Evolutionary conservation across 1,139 yeast species (phyloP).

Genomic region (Yamadazyma jaroonii): DNA sequence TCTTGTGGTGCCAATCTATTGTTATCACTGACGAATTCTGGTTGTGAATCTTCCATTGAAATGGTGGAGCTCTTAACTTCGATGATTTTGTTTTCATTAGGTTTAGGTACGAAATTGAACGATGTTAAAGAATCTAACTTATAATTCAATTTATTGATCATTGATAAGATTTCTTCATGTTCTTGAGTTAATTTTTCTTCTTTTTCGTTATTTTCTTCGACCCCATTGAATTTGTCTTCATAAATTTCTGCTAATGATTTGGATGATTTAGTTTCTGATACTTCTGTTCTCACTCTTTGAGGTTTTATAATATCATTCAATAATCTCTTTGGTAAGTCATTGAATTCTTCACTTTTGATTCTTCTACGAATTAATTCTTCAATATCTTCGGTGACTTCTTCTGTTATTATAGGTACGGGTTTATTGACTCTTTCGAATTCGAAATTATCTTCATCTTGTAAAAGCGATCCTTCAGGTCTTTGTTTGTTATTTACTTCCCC

Average conservation of each 20-base stretch:
- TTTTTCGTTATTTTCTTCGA: conserved; percentile 35
- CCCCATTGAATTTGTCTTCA: conserved; percentile 73
- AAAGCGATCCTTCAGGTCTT: conserved; percentile 79
- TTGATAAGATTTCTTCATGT: conserved; percentile 72
- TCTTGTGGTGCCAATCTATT: conserved; percentile 95
- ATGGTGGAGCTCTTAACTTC: conserved; percentile 82
- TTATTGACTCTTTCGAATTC: conserved; percentile 47
- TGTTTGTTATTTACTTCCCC: conserved; percentile 86
- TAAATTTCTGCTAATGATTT: conserved; percentile 91
- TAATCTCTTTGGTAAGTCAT: conserved; percentile 76
- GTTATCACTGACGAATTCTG: conserved; percentile 72
- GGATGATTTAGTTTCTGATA: conserved; percentile 79
- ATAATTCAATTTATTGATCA: conserved; percentile 63
- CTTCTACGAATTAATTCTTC: conserved; percentile 88
- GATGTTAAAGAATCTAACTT: conserved; percentile 86
- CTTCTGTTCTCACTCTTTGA: conserved; percentile 51
- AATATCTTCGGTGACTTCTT: conserved; percentile 77
- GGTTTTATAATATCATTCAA: conserved; percentile 60
- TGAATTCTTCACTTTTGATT: conserved; percentile 71
- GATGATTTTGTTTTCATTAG: conserved; percentile 67
- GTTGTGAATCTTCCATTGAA: conserved; percentile 95
- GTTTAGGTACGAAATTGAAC: conserved; percentile 91
- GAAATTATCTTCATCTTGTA: conserved; percentile 40
- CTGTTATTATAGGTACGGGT: conserved; percentile 86
- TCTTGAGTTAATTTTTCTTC: conserved; percentile 65